Evolutionary conservation across 225 moss, liverwort and hornwort species (phyloP).

Genomic region (Climacium dendroides): DNA sequence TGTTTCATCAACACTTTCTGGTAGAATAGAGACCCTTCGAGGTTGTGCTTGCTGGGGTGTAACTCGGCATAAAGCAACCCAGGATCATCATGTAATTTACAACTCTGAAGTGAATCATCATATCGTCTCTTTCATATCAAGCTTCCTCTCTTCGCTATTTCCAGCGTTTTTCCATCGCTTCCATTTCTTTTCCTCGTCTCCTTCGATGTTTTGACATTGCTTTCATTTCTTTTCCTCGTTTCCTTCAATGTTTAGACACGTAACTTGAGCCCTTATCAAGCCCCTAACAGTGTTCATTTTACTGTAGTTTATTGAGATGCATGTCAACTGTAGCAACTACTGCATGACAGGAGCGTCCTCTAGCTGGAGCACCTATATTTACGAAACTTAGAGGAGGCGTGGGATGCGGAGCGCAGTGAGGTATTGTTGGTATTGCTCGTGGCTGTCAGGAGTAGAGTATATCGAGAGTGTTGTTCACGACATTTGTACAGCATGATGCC

Average conservation of each 20-base stretch:
- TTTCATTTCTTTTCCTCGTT: neutral
- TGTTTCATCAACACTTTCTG: neutral
- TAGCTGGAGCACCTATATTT: neutral
- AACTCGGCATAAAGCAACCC: slow-evolving; percentile 29
- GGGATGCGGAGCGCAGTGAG: neutral
- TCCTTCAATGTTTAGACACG: neutral
- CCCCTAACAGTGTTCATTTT: no score
- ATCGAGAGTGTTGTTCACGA: neutral
- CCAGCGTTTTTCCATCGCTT: neutral
- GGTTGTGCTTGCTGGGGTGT: slow-evolving; percentile 35
- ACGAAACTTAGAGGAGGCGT: neutral
- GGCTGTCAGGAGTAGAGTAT: neutral
- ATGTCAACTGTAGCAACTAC: neutral
- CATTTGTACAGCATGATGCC: neutral
- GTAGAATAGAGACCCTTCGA: slow-evolving; percentile 12
- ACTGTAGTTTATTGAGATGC: neutral
- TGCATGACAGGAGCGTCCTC: neutral
- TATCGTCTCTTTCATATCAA: neutral
- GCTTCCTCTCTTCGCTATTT: neutral
- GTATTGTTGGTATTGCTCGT: neutral
- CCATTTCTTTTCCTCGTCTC: neutral
- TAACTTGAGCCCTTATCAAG: no score
- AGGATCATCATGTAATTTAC: slow-evolving; percentile 44
- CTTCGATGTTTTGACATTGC: neutral
- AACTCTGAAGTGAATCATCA: slow-evolving; percentile 22